Percentiles rank a stretch among this genome's conserved stretches.
Conservation (phyloP, 1,284 basidiomycete species). For the Baeospora myosura region DNA sequence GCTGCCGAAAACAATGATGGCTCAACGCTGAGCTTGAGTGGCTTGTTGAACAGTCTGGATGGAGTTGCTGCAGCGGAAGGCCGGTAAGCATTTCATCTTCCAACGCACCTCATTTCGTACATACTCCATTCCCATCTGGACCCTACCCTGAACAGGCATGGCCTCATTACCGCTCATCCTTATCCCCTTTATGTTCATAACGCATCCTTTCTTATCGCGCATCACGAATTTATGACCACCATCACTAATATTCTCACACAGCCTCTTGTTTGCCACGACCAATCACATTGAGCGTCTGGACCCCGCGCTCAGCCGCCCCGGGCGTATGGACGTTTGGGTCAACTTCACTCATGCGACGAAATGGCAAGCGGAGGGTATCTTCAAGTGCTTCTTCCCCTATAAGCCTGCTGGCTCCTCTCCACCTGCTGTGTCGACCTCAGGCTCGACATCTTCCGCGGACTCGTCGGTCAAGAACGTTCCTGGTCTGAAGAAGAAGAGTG, state of each 20-base stretch:
- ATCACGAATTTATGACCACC: too few relatives aligned
- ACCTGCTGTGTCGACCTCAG: conserved; percentile 21
- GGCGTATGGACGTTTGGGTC: conserved; percentile 84
- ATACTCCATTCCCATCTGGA: background rate
- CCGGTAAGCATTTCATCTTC: conserved; percentile 61
- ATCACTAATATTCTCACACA: conserved; percentile 19
- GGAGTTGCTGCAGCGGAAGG: conserved; percentile 82
- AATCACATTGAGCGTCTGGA: conserved; percentile 84
- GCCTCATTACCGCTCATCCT: too few relatives aligned
- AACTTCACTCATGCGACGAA: conserved; percentile 83
- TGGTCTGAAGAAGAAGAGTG: conserved; percentile 50
- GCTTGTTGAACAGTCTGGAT: conserved; percentile 77
- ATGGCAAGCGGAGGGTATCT: conserved; percentile 83
- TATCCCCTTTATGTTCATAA: conserved; percentile 8
- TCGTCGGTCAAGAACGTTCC: conserved; percentile 60
- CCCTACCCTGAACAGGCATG: background rate
- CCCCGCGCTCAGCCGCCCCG: conserved; percentile 72
- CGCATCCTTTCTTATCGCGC: conserved; percentile 9
- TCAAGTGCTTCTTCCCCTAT: conserved; percentile 85
- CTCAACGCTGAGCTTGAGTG: conserved; percentile 75
- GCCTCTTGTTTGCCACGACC: conserved; percentile 75
- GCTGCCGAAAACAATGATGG: conserved; percentile 53
- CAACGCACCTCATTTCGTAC: conserved; percentile 1
- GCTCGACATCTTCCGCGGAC: conserved; percentile 30
- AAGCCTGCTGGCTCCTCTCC: conserved; percentile 30